Conservation (phyloP, 2,329 filamentous ascomycete species). For the Mariannaea sp. region DNA sequence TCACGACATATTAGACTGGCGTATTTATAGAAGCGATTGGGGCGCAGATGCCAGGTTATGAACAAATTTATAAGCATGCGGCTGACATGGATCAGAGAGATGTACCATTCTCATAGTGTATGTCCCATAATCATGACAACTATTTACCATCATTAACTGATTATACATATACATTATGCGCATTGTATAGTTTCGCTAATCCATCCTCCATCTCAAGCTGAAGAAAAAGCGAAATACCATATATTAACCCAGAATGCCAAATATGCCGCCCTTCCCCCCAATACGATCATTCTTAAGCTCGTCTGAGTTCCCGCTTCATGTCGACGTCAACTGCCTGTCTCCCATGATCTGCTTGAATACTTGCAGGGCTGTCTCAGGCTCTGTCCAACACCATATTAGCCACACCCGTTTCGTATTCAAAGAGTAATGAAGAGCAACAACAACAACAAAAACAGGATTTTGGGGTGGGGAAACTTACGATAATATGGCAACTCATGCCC, state of each 20-base stretch:
- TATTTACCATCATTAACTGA: no score
- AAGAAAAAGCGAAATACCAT: background rate
- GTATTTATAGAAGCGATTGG: no score
- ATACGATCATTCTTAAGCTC: background rate
- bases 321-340: constrained; percentile 26
- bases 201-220: no score
- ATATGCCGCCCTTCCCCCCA: background rate
- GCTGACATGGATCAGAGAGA: no score
- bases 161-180: no score
- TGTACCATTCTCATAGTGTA: no score
- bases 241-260: background rate
- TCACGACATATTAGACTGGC: no score
- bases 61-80: no score
- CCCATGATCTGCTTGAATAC: constrained; percentile 38
- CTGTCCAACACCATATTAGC: constrained; percentile 3
- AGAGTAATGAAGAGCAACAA: background rate
- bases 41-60: no score
- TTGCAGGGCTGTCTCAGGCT: constrained; percentile 36
- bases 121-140: no score
- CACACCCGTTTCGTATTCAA: background rate
- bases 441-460: background rate
- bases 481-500: constrained; percentile 61
- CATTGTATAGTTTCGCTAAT: no score
- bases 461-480: constrained; percentile 25
- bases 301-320: constrained; percentile 7